Evolutionary conservation across 2,329 filamentous ascomycete genomes (phyloP), one percentile per base, ranked within the genome.

Genomic region (Cladobotryum protrusum): DNA sequence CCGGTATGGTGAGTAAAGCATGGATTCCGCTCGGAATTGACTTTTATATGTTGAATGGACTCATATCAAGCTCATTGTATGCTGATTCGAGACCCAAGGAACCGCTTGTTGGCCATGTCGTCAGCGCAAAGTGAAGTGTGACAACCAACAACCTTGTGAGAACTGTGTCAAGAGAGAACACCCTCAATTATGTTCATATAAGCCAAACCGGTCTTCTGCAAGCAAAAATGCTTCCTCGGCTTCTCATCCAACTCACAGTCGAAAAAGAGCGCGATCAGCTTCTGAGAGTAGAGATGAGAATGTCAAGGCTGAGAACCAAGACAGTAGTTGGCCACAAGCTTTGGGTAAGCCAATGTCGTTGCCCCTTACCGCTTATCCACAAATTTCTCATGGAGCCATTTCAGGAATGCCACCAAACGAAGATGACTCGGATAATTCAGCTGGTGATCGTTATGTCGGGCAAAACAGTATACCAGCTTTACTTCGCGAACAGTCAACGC

Each of bases 391-490:
- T 17, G 24, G 8, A 19, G 20, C 29, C 13, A 39, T 14, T 41
- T 13, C 29, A 59, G 54, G 56, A 49, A 33, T 55, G 35, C 56
- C 61, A 70, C 72, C 76, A 52, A 65, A 61, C 44, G 60, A 73
- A 44, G 75, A 77, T 50, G 80, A 84, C 50, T 70, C 76, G 29
- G 52, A 35, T 20, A 80, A 84, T 46, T 69, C 72, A 47, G 76
- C 79, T 51, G 71, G 73, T 44, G 77, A 81, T 43, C 74, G 82
- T 39, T 85, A 84, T 63, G 72, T 85, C 33, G 82, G 82, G 24
- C 79, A 85, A 60, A 85, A 85, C 64, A 84, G 81, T 61, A 85
- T 85, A 48, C 81, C 82, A 7, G 82, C 80, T n/a, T 67, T 85
- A 34, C 68, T 85, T 36, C 74, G 80, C 52, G 81, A 85, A 59